A percentile compares a stretch with the other conserved stretches of the same genome.
Evolutionary conservation across 169 alveolate species (phyloP).

Genomic region (Theileria orientalis): DNA sequence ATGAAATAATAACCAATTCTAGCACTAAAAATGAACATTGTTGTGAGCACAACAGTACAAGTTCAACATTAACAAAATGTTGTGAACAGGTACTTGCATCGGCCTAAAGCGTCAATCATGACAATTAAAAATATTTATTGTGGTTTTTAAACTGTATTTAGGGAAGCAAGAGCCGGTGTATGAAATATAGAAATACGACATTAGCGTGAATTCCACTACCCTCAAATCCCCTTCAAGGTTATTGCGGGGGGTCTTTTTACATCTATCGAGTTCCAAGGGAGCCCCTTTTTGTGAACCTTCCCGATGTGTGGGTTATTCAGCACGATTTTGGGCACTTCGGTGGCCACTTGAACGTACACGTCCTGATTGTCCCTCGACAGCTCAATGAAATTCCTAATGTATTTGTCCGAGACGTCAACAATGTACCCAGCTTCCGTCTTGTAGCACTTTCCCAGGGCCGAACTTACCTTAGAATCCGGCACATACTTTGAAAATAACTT

Average conservation of each 20-base stretch:
- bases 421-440: conserved; percentile 39
- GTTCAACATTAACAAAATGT: too few species aligned
- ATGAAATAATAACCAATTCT: too few species aligned
- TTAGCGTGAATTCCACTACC: background rate
- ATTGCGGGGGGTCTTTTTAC: conserved; percentile 24
- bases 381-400: conserved; percentile 12
- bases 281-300: conserved; percentile 8
- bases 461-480: conserved; percentile 1
- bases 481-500: background rate
- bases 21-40: too few species aligned
- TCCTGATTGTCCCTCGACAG: conserved; percentile 17
- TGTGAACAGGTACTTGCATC: too few species aligned
- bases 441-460: conserved; percentile 19
- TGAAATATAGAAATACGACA: too few species aligned
- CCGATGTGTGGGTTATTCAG: background rate
- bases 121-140: too few species aligned
- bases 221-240: background rate
- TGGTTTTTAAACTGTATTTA: too few species aligned
- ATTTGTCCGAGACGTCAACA: conserved; percentile 23
- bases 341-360: conserved; percentile 18
- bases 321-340: conserved; percentile 23
- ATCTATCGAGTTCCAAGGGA: conserved; percentile 34
- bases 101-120: too few species aligned
- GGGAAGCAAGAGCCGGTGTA: too few species aligned
- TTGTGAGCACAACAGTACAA: too few species aligned